phyloP scores from a whole-genome alignment of 257 asterid genomes.

The Euphrasia confusa region DNA sequence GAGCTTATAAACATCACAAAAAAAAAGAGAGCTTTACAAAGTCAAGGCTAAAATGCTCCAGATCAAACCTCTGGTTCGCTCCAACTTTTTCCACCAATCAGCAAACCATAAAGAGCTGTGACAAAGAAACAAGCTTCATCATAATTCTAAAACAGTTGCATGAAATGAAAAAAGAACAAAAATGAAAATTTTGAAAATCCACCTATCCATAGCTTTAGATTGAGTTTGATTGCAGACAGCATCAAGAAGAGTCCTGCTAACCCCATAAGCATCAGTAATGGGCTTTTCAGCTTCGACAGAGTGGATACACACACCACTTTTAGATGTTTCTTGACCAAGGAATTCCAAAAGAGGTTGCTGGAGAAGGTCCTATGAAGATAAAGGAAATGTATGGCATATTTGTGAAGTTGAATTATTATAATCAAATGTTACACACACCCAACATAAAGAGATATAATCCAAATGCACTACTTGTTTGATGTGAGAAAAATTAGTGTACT shows the following conservation, averaged over 20 bases:
- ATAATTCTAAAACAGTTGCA: slow-evolving; percentile 8
- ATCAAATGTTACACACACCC: neutral
- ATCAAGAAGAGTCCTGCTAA: slow-evolving; percentile 43
- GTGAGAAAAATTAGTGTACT: too few species aligned
- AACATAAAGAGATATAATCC: neutral
- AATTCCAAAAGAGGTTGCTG: slow-evolving; percentile 71
- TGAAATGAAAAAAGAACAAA: neutral
- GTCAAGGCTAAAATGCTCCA: slow-evolving; percentile 20
- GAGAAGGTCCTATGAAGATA: slow-evolving; percentile 53
- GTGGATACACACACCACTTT: slow-evolving; percentile 32
- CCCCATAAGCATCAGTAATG: slow-evolving; percentile 45
- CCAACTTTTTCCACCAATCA: slow-evolving; percentile 56
- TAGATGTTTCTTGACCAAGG: slow-evolving; percentile 50
- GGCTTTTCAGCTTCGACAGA: slow-evolving; percentile 30
- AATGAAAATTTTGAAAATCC: neutral
- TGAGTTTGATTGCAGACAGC: slow-evolving; percentile 40
- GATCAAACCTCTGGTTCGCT: slow-evolving; percentile 31
- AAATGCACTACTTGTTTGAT: too few species aligned
- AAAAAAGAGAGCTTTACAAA: neutral
- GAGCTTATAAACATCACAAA: slow-evolving; percentile 8
- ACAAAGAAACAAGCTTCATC: slow-evolving; percentile 12
- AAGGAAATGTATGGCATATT: slow-evolving; percentile 4
- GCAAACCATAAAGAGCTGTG: slow-evolving; percentile 54
- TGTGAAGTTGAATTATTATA: slow-evolving; percentile 9
- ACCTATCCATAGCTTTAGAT: slow-evolving; percentile 52